Evolutionary conservation across 1,139 yeast genomes (phyloP).

Genomic region (Hanseniaspora uvarum): DNA sequence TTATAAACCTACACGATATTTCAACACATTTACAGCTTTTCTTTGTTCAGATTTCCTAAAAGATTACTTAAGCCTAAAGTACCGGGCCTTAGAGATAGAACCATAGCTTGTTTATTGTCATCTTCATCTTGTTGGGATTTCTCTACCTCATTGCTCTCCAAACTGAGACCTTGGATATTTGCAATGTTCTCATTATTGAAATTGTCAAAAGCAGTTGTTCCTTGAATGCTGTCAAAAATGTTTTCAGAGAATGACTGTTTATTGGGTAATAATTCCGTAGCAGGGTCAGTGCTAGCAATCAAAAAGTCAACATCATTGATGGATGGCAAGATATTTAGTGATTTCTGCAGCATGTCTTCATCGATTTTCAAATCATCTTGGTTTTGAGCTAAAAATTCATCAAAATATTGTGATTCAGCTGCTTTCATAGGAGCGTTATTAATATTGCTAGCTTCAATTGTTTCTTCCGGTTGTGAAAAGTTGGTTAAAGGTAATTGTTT

Average conservation of each 20-base stretch:
- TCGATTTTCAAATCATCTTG: neutral
- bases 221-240: neutral
- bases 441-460: neutral
- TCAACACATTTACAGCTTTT: neutral
- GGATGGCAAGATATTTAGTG: neutral
- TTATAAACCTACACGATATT: neutral
- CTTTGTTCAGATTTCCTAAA: neutral
- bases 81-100: slow-evolving; percentile 12
- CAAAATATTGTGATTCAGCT: neutral
- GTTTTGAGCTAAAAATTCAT: neutral
- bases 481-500: neutral
- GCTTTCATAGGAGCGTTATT: neutral
- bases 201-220: neutral
- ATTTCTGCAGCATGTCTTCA: neutral
- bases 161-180: neutral
- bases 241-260: neutral
- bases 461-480: neutral
- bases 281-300: neutral
- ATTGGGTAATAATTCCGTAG: no score
- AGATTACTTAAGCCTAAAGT: slow-evolving; percentile 6
- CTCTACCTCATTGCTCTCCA: neutral
- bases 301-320: neutral
- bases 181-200: neutral
- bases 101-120: slow-evolving; percentile 2
- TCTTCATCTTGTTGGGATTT: neutral